Evolutionary conservation across 768 basidiomycete genomes (phyloP).

Genomic region (Tricholoma saponaceum): DNA sequence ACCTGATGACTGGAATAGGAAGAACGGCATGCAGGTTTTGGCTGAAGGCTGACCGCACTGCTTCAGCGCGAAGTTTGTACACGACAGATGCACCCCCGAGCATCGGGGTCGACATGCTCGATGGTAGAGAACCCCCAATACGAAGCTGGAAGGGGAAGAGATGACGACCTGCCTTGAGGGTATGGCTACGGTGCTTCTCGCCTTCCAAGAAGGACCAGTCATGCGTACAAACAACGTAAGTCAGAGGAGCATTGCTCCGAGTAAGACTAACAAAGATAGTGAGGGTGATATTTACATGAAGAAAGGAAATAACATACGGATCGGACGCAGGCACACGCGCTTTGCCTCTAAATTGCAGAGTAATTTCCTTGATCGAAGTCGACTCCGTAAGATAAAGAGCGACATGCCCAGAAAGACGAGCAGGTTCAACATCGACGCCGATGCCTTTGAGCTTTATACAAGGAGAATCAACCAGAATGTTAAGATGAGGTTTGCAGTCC

Average conservation of each 20-base stretch:
- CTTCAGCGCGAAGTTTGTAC: slow-evolving; percentile 90
- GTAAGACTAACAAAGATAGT: slow-evolving; percentile 29
- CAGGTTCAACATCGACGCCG: slow-evolving; percentile 81
- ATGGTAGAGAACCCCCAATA: slow-evolving; percentile 82
- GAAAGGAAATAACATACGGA: slow-evolving; percentile 41
- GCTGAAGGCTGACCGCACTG: slow-evolving; percentile 68
- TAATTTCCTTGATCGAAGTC: slow-evolving; percentile 81
- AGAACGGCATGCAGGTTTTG: slow-evolving; percentile 59
- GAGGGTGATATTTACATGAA: slow-evolving; percentile 4
- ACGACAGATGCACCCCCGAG: slow-evolving; percentile 61
- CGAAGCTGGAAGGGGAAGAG: slow-evolving; percentile 89
- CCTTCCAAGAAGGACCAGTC: slow-evolving; percentile 94
- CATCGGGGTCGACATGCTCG: slow-evolving; percentile 55
- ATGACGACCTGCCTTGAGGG: slow-evolving; percentile 94
- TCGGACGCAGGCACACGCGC: slow-evolving; percentile 66
- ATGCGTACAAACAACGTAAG: slow-evolving; percentile 70
- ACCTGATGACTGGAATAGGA: slow-evolving; percentile 66
- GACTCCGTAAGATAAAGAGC: slow-evolving; percentile 76
- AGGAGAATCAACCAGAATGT: slow-evolving; percentile 73
- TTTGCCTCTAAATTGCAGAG: slow-evolving; percentile 81
- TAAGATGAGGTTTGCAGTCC: slow-evolving; percentile 49
- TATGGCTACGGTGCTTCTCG: slow-evolving; percentile 72
- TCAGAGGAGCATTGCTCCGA: slow-evolving; percentile 42
- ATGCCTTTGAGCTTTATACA: slow-evolving; percentile 71
- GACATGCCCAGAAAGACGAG: slow-evolving; percentile 76